A percentile compares a stretch with the other conserved stretches of the same genome.
Conservation (phyloP, 2,329 filamentous ascomycete species). For the Pestalotiopsis fici region DNA sequence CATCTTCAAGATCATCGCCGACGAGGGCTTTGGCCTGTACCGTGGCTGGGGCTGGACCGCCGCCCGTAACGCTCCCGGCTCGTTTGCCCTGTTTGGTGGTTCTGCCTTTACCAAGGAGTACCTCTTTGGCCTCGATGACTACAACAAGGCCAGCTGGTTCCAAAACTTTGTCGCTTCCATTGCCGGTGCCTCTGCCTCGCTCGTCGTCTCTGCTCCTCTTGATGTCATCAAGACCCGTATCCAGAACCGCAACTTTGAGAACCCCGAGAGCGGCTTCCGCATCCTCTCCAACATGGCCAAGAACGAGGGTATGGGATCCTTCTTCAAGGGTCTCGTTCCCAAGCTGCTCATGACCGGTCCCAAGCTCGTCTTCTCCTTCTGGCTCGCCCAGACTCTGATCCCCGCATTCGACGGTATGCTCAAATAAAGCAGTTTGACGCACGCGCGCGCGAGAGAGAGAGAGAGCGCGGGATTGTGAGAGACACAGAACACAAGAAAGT, state of each 20-base stretch:
- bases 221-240: constrained; percentile 99
- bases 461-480: neutral
- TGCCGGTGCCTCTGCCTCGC: constrained; percentile 89
- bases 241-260: constrained; percentile 98
- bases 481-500: constrained; percentile 5
- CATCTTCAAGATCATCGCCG: constrained; percentile 82
- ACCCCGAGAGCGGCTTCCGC: constrained; percentile 90
- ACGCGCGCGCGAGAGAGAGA: neutral
- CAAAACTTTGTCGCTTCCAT: constrained; percentile 99
- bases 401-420: constrained; percentile 74
- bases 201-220: constrained; percentile 91
- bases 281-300: constrained; percentile 92
- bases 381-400: constrained; percentile 97
- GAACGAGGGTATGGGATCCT: constrained; percentile 81
- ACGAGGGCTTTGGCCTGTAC: constrained; percentile 95
- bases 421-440: constrained; percentile 27
- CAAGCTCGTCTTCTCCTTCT: constrained; percentile 99
- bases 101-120: constrained; percentile 98
- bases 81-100: constrained; percentile 96
- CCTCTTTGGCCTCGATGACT: constrained; percentile 84
- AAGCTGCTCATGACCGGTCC: constrained; percentile 99
- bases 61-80: constrained; percentile 93
- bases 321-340: constrained; percentile 97
- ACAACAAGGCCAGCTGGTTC: constrained; percentile 91
- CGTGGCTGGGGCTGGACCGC: constrained; percentile 97